phyloP scores from a whole-genome alignment of 495 filamentous ascomycete genomes.

The Talaromyces stipitatus region DNA sequence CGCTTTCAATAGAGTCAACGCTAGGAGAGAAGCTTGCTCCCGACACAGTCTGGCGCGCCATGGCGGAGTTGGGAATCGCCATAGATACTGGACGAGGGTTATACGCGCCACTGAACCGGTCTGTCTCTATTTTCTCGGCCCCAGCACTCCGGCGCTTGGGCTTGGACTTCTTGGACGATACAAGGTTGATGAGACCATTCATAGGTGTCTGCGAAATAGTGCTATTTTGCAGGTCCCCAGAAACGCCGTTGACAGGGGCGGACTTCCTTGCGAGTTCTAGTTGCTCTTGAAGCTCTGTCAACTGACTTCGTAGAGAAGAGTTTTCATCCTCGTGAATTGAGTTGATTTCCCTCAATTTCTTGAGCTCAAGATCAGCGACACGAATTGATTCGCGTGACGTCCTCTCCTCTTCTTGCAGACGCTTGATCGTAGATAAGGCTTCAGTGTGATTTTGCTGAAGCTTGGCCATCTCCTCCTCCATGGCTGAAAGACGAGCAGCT shows the following conservation, averaged over 20 bases:
- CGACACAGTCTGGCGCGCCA: constrained; percentile 56
- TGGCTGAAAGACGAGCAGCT: constrained; percentile 73
- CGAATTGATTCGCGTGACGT: constrained; percentile 71
- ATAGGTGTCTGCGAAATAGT: constrained; percentile 43
- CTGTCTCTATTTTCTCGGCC: constrained; percentile 71
- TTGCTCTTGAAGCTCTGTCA: constrained; percentile 85
- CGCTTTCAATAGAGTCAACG: constrained; percentile 81
- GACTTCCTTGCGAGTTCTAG: constrained; percentile 76
- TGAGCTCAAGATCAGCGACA: constrained; percentile 67
- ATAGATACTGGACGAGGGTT: constrained; percentile 94
- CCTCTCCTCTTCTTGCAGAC: constrained; percentile 88
- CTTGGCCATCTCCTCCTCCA: constrained; percentile 91
- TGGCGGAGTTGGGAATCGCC: constrained; percentile 60
- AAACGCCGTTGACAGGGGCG: constrained; percentile 42
- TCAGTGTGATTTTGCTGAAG: constrained; percentile 84
- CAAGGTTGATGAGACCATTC: constrained; percentile 87
- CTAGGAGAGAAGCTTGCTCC: constrained; percentile 68
- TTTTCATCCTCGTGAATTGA: constrained; percentile 74
- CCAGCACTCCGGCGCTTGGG: constrained; percentile 93
- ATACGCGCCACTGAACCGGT: constrained; percentile 84
- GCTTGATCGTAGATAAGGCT: constrained; percentile 76
- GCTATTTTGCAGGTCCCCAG: constrained; percentile 68
- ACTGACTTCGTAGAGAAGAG: constrained; percentile 71
- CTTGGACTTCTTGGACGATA: constrained; percentile 96
- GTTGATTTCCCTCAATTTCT: constrained; percentile 61